These are phyloP conservation scores for Schoenoplectus triqueter DNA, from an alignment of 202 grass and related monocot species.

Conservation along the genomic window DNA sequence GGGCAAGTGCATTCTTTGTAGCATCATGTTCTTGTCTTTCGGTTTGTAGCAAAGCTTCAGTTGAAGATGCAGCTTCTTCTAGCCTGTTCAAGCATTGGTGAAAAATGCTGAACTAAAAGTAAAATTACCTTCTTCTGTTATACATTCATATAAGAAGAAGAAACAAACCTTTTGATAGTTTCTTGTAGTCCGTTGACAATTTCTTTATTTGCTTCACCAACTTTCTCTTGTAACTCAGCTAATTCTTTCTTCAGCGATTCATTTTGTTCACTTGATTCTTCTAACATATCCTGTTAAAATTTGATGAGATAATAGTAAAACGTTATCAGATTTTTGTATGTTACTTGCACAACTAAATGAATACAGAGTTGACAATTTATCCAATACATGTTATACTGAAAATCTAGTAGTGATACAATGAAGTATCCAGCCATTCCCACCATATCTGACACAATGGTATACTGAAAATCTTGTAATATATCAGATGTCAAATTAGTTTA, in stretches of 20 bases:
- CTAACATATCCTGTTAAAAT: conserved; percentile 48
- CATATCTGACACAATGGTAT: neutral
- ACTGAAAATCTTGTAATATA: neutral
- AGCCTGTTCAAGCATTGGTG: conserved; percentile 50
- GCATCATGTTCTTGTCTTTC: conserved; percentile 67
- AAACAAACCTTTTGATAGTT: conserved; percentile 63
- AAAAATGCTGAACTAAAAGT: conserved; percentile 34
- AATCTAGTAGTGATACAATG: conserved; percentile 1
- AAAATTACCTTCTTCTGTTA: neutral
- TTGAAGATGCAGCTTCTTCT: conserved; percentile 68
- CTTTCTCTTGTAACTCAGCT: conserved; percentile 63
- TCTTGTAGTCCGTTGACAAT: conserved; percentile 61
- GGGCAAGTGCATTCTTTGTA: conserved; percentile 52
- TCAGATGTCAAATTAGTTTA: conserved; percentile 14
- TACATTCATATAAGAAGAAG: neutral
- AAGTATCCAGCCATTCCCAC: neutral
- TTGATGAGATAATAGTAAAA: conserved; percentile 17
- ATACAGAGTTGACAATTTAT: no score
- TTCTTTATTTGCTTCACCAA: conserved; percentile 68
- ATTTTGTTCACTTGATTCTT: conserved; percentile 73
- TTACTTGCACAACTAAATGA: neutral
- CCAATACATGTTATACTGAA: neutral
- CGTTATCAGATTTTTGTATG: neutral
- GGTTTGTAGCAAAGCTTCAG: conserved; percentile 53
- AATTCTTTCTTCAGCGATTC: conserved; percentile 57